Conservation (phyloP, 1,139 yeast genomes). For the Cylindricascospora bacillispora region DNA sequence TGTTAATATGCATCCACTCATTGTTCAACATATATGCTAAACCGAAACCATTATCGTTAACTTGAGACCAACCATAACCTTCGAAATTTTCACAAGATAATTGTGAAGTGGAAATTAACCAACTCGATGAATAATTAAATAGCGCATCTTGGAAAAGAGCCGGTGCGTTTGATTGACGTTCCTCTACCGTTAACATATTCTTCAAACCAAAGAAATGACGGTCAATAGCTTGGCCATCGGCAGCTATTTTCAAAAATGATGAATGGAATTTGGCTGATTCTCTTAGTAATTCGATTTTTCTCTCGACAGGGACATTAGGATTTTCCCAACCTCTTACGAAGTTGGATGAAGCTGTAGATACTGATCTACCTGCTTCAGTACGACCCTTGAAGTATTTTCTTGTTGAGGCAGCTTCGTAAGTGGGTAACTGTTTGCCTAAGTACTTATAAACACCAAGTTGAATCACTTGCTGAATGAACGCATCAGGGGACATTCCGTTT, state of each 20-base stretch:
- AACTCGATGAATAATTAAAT: slow-evolving; percentile 59
- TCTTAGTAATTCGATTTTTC: slow-evolving; percentile 58
- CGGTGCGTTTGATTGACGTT: slow-evolving; percentile 46
- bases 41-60: slow-evolving; percentile 87
- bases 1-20: slow-evolving; percentile 77
- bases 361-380: slow-evolving; percentile 92
- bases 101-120: slow-evolving; percentile 88
- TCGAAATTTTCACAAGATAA: slow-evolving; percentile 78
- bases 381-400: slow-evolving; percentile 82
- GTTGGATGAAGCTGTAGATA: slow-evolving; percentile 57
- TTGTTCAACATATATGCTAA: slow-evolving; percentile 86
- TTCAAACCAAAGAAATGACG: slow-evolving; percentile 88
- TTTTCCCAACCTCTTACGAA: slow-evolving; percentile 72
- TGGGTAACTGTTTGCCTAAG: slow-evolving; percentile 74
- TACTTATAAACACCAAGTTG: slow-evolving; percentile 71
- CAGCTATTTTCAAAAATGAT: slow-evolving; percentile 60
- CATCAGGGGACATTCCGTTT: slow-evolving; percentile 65
- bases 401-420: slow-evolving; percentile 94
- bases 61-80: slow-evolving; percentile 96
- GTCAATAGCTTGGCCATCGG: slow-evolving; percentile 83
- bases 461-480: slow-evolving; percentile 61
- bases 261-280: slow-evolving; percentile 69
- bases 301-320: slow-evolving; percentile 38
- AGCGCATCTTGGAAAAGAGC: slow-evolving; percentile 67
- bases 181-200: slow-evolving; percentile 41